These are phyloP conservation scores for Dictyostelium purpureum DNA, from an alignment of 78 protist genomes.

Conservation along the genomic window DNA sequence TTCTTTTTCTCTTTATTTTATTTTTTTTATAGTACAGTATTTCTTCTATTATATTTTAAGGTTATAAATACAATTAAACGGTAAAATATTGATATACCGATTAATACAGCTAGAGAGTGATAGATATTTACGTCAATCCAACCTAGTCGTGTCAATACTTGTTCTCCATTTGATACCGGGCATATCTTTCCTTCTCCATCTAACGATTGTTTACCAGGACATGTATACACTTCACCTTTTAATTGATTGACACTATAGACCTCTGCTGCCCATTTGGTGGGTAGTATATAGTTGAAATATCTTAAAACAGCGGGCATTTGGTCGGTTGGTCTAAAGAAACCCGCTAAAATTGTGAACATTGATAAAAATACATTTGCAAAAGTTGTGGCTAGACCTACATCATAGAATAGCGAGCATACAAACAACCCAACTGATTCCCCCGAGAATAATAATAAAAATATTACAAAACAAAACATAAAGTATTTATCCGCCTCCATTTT, in stretches of 20 bases:
- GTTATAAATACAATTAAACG: not conserved
- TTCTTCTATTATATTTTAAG: constrained; percentile 12
- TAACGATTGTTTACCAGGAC: constrained; percentile 30
- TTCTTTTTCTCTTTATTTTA: no score
- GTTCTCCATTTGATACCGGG: constrained; percentile 20
- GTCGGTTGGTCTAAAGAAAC: constrained; percentile 34
- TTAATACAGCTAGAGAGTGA: not conserved
- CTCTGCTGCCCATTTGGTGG: constrained; percentile 43
- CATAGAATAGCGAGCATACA: constrained; percentile 38
- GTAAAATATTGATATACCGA: not conserved
- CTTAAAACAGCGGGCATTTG: not conserved
- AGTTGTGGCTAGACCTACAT: constrained; percentile 31
- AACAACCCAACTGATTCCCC: constrained; percentile 43
- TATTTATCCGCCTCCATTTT: not conserved
- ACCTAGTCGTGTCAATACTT: not conserved
- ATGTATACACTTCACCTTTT: not conserved
- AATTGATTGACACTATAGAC: constrained; percentile 10
- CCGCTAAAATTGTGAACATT: constrained; percentile 7
- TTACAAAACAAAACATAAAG: not conserved
- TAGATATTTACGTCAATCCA: constrained; percentile 20
- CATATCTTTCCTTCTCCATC: constrained; percentile 14
- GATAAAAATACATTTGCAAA: constrained; percentile 17
- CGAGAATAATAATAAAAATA: not conserved
- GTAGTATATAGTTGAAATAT: constrained; percentile 25
- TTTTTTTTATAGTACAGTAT: constrained; percentile 27